Evolutionary conservation across 306 rosid species (phyloP).

Genomic region (Astragalus glycyphyllos): DNA sequence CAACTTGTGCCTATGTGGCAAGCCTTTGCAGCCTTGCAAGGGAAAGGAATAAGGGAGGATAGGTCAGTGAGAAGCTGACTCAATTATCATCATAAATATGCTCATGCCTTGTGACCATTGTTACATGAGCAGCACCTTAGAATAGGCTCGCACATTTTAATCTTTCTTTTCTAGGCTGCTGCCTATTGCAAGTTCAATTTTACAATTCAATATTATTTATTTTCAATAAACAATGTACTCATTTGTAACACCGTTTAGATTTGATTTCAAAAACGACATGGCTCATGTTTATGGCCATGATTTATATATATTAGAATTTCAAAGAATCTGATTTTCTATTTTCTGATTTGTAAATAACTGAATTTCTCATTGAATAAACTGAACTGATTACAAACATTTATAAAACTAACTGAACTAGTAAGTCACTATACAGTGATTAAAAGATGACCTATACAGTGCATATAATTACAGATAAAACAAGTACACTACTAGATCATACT

Average conservation of each 20-base stretch:
- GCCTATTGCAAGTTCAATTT: slow-evolving; percentile 40
- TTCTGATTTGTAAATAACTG: no score
- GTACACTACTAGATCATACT: no score
- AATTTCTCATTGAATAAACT: no score
- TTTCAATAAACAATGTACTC: slow-evolving; percentile 35
- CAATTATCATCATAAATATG: slow-evolving; percentile 36
- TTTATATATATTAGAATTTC: background rate
- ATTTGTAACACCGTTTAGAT: background rate
- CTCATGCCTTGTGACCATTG: slow-evolving; percentile 50
- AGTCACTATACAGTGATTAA: no score
- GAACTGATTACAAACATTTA: no score
- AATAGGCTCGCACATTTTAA: slow-evolving; percentile 45
- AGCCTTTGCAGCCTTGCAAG: slow-evolving; percentile 86
- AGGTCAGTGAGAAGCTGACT: slow-evolving; percentile 77
- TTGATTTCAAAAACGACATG: background rate
- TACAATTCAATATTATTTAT: slow-evolving; percentile 38
- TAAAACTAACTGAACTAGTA: no score
- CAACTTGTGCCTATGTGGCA: slow-evolving; percentile 88
- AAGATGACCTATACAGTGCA: no score
- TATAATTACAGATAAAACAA: no score
- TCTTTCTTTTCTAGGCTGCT: slow-evolving; percentile 27
- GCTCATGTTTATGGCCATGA: background rate
- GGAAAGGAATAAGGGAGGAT: slow-evolving; percentile 41
- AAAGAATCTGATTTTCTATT: no score
- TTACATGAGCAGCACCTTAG: slow-evolving; percentile 42